phyloP scores from a whole-genome alignment of 2,329 filamentous ascomycete genomes.

The Keithomyces neogunnii region DNA sequence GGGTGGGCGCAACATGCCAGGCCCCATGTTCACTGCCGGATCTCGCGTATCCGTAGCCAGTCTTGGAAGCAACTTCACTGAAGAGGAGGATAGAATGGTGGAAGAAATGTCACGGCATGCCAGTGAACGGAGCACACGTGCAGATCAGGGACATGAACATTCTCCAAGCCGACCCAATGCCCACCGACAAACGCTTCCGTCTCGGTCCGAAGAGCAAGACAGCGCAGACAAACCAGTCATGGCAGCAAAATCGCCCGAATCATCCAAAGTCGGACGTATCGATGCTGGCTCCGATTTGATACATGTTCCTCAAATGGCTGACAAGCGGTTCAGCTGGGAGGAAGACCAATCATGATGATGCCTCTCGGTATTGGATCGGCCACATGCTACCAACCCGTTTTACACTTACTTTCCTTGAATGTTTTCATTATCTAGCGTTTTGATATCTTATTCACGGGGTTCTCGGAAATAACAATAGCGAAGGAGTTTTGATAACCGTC shows the following conservation, averaged over 20 bases:
- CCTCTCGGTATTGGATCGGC: neutral
- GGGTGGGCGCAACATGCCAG: constrained; percentile 4
- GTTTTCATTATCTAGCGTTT: neutral
- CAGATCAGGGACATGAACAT: neutral
- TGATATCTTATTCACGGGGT: constrained; percentile 4
- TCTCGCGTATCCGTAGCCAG: constrained; percentile 24
- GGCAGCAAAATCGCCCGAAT: neutral
- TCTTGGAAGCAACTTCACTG: constrained; percentile 49
- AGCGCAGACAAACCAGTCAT: neutral
- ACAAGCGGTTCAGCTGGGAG: constrained; percentile 45
- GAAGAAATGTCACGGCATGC: constrained; percentile 19
- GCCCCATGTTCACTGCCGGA: constrained; percentile 4
- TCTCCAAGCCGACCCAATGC: neutral
- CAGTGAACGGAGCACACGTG: constrained; percentile 8
- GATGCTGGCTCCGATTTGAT: constrained; percentile 35
- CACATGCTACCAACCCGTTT: neutral
- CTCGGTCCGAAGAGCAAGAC: neutral
- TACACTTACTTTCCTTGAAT: neutral
- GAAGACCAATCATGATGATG: constrained; percentile 17
- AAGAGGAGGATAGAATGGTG: constrained; percentile 37
- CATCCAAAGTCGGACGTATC: constrained; percentile 25
- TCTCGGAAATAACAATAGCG: constrained; percentile 8
- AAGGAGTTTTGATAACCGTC: constrained; percentile 10
- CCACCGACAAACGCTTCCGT: neutral
- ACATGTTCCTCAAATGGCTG: constrained; percentile 42